Base-by-base conservation (phyloP, 2,329 filamentous ascomycete species). In the Ustulina deusta region DNA sequence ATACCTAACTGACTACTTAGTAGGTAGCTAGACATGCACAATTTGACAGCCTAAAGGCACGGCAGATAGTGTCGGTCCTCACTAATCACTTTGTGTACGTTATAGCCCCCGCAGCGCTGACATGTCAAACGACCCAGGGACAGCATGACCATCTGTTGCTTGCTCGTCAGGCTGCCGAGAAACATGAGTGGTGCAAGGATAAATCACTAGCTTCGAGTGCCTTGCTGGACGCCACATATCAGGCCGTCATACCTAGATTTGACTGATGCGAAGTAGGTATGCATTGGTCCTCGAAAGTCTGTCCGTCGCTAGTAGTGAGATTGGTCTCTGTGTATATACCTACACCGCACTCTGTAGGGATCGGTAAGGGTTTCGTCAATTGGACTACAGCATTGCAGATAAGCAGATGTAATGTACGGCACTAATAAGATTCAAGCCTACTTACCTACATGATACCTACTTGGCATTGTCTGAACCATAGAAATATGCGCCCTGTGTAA, bases 41-140 rank as follows among this genome's bases (percentile, higher is more conserved):
- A 48, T 48, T 52, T 56, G 52, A 56, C 34, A 42, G 36, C 34
- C 36, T 22, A 27, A 56, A 42, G 51, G 32, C 10, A 32, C 25
- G 34, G 9, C n/a, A n/a, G n/a, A n/a, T 57, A 20, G 22, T 9
- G 34, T 25, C 22, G 40, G n/a, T 25, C 10, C 4, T 38, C 29
- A 27, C 36, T 48, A 42, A 48, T 22, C 51, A 36, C 22, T 42
- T 59, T n/a, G n/a, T n/a, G n/a, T n/a, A 25, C 36, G 44, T 57
- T 38, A 27, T 20, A 54, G 29, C 29, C 56, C 65, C 65, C 36
- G 52, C 40, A 57, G 58, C 34, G 25, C 54, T 51, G 65, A 65
- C 68, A 69, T 65, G 65, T 69, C 68, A 61, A 68, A 36, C 40
- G 40, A 62, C 38, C 54, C 25, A 60, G 57, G 57, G 65, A 68